These are phyloP conservation scores for Penicillium cosmopolitanum DNA, from an alignment of 495 filamentous ascomycete genomes.

Conservation along the genomic window DNA sequence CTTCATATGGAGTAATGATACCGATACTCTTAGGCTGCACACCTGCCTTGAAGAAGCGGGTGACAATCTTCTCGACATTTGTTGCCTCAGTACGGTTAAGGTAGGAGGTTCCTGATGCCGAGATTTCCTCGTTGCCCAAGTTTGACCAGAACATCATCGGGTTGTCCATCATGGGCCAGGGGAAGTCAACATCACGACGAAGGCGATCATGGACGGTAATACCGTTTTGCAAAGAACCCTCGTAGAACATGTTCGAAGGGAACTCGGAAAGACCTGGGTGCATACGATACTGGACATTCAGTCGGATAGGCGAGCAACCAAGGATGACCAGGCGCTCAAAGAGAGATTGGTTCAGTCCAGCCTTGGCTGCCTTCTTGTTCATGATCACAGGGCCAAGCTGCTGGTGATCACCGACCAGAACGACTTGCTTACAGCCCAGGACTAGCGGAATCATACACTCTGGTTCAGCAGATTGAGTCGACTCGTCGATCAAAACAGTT, in stretches of 20 bases:
- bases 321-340: conserved; percentile 97
- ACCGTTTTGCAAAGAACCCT: conserved; percentile 95
- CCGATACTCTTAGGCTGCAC: conserved; percentile 90
- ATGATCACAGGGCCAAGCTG: conserved; percentile 99
- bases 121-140: conserved; percentile 96
- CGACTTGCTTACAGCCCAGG: conserved; percentile 96
- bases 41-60: conserved; percentile 99
- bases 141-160: conserved; percentile 99
- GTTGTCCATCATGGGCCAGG: conserved; percentile 90
- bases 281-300: conserved; percentile 99
- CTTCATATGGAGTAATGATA: conserved; percentile 98
- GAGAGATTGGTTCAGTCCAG: conserved; percentile 93
- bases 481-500: conserved; percentile 97
- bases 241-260: conserved; percentile 99
- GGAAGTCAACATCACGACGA: conserved; percentile 94
- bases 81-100: conserved; percentile 96
- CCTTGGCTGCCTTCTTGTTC: conserved; percentile 99
- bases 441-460: conserved; percentile 99
- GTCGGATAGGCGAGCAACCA: conserved; percentile 86
- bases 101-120: conserved; percentile 95
- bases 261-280: conserved; percentile 98
- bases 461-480: conserved; percentile 97
- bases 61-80: conserved; percentile 97
- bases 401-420: conserved; percentile 97
- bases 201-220: conserved; percentile 88